phyloP scores from a whole-genome alignment of 2,329 filamentous ascomycete species.

The Phyllosticta citrichinensis region DNA sequence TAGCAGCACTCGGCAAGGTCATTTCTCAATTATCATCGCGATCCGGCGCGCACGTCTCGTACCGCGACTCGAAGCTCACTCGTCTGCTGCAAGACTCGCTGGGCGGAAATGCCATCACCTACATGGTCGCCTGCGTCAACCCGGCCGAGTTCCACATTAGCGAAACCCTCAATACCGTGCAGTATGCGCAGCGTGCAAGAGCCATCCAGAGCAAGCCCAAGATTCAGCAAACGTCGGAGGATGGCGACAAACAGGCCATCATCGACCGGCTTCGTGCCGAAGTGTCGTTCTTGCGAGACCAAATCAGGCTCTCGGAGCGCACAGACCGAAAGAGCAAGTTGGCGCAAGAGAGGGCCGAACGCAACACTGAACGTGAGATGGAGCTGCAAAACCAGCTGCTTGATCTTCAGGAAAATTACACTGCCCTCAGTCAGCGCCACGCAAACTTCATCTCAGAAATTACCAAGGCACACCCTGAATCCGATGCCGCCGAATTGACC shows the following conservation, averaged over 20 bases:
- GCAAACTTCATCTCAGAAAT: constrained; percentile 93
- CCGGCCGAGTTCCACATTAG: constrained; percentile 94
- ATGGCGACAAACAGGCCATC: constrained; percentile 84
- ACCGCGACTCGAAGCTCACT: constrained; percentile 95
- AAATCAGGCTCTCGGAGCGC: constrained; percentile 76
- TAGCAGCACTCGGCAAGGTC: constrained; percentile 92
- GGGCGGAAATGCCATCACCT: constrained; percentile 93
- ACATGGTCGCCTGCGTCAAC: constrained; percentile 98
- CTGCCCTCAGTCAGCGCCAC: constrained; percentile 78
- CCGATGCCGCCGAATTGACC: constrained; percentile 46
- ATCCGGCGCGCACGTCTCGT: constrained; percentile 83
- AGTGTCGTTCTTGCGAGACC: constrained; percentile 84
- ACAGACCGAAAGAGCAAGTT: constrained; percentile 47
- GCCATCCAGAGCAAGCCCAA: constrained; percentile 96
- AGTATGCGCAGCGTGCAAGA: constrained; percentile 91
- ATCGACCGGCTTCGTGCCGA: constrained; percentile 92
- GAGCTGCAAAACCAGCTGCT: constrained; percentile 91
- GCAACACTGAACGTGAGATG: constrained; percentile 72
- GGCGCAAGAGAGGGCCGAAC: constrained; percentile 62
- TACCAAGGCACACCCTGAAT: constrained; percentile 67
- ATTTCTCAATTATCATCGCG: constrained; percentile 95
- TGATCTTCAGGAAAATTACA: constrained; percentile 92
- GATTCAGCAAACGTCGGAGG: constrained; percentile 82
- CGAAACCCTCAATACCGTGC: constrained; percentile 90
- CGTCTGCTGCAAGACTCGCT: constrained; percentile 91